Percentiles rank a stretch among this genome's conserved stretches.
Conservation (phyloP, 1,284 basidiomycete species). For the Anthracocystis setariae region DNA sequence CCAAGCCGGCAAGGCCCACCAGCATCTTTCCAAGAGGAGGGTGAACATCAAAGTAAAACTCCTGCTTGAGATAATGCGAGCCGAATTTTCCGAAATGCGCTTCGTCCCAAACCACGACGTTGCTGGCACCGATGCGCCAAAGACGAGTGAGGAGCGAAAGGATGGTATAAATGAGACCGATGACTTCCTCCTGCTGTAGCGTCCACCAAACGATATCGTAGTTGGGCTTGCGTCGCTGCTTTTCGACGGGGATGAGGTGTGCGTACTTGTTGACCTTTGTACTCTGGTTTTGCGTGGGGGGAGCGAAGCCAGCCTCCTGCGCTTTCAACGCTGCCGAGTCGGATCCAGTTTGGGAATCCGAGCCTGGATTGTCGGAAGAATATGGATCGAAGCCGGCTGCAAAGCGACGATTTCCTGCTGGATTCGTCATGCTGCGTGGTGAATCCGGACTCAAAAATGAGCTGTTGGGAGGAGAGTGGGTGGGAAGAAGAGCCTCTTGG, state of each 20-base stretch:
- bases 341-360: conserved; percentile 5
- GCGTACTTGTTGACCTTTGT: conserved; percentile 53
- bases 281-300: conserved; percentile 3
- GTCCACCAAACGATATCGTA: conserved; percentile 38
- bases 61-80: conserved; percentile 90
- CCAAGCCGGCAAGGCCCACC: conserved; percentile 88
- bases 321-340: conserved; percentile 45
- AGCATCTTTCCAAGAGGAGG: conserved; percentile 99
- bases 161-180: conserved; percentile 81
- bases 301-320: conserved; percentile 32
- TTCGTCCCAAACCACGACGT: conserved; percentile 95
- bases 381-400: conserved; percentile 50
- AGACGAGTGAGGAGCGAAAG: conserved; percentile 93
- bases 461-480: conserved; percentile 29
- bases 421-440: conserved; percentile 26
- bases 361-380: conserved; percentile 3
- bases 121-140: conserved; percentile 88
- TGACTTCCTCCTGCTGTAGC: conserved; percentile 51
- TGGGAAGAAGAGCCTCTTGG: conserved; percentile 41
- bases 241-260: conserved; percentile 59
- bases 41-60: conserved; percentile 72
- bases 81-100: conserved; percentile 70
- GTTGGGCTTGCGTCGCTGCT: conserved; percentile 41
- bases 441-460: conserved; percentile 27
- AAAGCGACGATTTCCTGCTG: conserved; percentile 37